phyloP scores from a whole-genome alignment of 2,329 filamentous ascomycete species.

The Rhynchosporium secalis region DNA sequence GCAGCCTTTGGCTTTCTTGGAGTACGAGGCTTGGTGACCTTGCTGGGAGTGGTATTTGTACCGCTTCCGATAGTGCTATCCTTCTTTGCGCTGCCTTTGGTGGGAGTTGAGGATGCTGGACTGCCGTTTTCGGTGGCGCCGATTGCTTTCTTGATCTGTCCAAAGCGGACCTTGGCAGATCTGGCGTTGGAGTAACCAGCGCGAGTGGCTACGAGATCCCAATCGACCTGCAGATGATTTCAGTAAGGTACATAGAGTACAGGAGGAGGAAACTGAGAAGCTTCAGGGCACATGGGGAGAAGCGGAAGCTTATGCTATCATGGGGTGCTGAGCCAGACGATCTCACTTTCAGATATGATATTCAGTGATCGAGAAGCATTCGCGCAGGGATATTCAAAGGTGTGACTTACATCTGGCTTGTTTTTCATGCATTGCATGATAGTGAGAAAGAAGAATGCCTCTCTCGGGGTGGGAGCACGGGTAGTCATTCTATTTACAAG shows the following conservation, averaged over 20 bases:
- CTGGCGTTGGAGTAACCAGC: conserved; percentile 48
- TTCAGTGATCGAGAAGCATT: background rate
- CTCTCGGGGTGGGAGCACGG: conserved; percentile 20
- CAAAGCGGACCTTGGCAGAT: conserved; percentile 50
- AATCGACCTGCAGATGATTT: conserved; percentile 42
- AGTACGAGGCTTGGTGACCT: conserved; percentile 18
- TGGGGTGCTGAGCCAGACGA: background rate
- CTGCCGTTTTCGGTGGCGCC: conserved; percentile 28
- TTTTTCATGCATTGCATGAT: conserved; percentile 28
- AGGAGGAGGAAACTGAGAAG: no score
- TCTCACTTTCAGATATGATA: background rate
- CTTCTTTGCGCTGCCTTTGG: conserved; percentile 12
- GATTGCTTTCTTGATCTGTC: conserved; percentile 52
- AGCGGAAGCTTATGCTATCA: background rate
- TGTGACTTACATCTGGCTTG: conserved; percentile 26
- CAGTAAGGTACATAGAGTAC: background rate
- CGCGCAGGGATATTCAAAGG: background rate
- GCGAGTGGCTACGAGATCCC: conserved; percentile 47
- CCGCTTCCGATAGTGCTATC: conserved; percentile 13
- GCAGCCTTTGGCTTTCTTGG: conserved; percentile 14
- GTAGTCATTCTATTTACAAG: conserved; percentile 5
- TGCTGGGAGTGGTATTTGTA: conserved; percentile 21
- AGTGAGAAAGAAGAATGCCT: conserved; percentile 27
- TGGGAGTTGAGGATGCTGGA: background rate
- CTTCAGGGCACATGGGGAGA: no score